A percentile compares a stretch with the other conserved stretches of the same genome.
phyloP scores from a whole-genome alignment of 306 rosid species.

The Luffa aegyptiaca region DNA sequence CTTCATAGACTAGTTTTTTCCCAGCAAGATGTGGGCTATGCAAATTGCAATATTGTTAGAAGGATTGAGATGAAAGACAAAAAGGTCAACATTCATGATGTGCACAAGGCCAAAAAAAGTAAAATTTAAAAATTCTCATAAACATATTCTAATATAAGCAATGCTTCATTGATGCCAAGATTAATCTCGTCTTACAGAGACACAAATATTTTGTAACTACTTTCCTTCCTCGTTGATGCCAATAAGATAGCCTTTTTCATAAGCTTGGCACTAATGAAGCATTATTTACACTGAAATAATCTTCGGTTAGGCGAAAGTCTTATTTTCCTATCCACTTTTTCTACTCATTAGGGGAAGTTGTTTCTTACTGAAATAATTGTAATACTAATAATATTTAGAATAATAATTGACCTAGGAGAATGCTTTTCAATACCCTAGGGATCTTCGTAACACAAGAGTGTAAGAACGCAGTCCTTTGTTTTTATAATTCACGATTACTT shows the following conservation, averaged over 20 bases:
- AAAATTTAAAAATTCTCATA: not conserved
- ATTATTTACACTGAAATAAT: not conserved
- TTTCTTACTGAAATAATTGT: not conserved
- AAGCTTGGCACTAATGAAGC: not conserved
- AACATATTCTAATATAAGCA: not conserved
- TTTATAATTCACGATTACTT: not conserved
- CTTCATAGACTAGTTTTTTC: not conserved
- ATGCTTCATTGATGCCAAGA: not conserved
- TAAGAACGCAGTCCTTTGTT: not conserved
- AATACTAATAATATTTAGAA: not conserved
- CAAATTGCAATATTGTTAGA: not conserved
- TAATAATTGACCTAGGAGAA: not conserved
- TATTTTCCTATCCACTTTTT: not conserved
- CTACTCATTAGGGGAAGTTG: not conserved
- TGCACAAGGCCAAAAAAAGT: not conserved
- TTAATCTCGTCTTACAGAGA: not conserved
- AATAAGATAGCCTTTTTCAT: not conserved
- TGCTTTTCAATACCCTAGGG: not conserved
- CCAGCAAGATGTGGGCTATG: not conserved
- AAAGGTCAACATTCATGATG: not conserved
- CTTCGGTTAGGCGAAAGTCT: not conserved
- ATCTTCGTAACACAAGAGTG: not conserved
- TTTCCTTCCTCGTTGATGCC: not conserved
- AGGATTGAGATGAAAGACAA: not conserved
- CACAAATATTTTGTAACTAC: not conserved